Conservation (phyloP, 441 rosid genomes). For the Flueggea neowawraea region DNA sequence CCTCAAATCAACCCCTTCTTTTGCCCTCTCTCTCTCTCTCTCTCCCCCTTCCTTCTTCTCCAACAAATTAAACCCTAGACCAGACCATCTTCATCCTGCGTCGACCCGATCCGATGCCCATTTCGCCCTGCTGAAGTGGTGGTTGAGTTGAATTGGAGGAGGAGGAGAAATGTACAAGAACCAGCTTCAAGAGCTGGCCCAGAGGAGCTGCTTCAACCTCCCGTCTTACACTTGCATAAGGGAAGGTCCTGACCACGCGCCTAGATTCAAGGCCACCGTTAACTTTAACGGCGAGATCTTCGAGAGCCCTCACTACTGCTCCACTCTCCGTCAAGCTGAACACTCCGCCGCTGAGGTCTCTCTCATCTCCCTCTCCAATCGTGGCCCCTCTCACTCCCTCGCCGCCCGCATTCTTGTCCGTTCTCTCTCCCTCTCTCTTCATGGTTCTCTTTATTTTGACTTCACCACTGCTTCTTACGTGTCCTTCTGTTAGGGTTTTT, state of each 20-base stretch:
- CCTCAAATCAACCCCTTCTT: background rate
- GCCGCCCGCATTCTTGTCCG: conserved; percentile 93
- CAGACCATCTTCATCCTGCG: background rate
- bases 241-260: conserved; percentile 99
- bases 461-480: background rate
- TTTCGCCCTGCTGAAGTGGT: too few relatives aligned
- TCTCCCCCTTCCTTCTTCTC: background rate
- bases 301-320: conserved; percentile 87
- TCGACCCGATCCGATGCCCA: conserved; percentile 4
- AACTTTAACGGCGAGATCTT: conserved; percentile 97
- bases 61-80: conserved; percentile 11
- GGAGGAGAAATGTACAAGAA: conserved; percentile 73
- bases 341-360: conserved; percentile 99
- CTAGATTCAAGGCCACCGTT: conserved; percentile 91
- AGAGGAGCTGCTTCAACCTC: conserved; percentile 96
- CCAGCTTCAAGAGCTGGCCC: conserved; percentile 99
- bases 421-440: background rate
- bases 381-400: conserved; percentile 93
- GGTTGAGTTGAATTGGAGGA: background rate
- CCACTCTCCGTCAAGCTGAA: conserved; percentile 98
- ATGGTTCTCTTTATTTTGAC: background rate
- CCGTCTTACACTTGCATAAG: conserved; percentile 90
- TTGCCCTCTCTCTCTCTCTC: background rate
- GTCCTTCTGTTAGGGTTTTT: too few relatives aligned
- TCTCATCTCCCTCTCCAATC: conserved; percentile 82